These are phyloP conservation scores for Termitomyces sp. DNA, from an alignment of 1,284 basidiomycete genomes.

Conservation along the genomic window DNA sequence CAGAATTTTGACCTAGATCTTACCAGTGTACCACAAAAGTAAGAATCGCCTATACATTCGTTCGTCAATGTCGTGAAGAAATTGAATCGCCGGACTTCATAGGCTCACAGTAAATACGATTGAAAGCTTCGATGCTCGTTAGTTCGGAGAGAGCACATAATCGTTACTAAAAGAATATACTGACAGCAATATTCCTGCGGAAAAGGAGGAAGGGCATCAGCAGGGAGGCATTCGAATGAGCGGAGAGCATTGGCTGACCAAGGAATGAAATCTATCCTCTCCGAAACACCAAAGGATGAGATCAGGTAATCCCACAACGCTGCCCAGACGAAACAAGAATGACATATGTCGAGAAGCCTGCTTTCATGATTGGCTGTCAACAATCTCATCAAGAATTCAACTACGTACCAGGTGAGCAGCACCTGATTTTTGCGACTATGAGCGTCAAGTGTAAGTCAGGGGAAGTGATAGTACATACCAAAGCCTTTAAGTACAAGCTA, in stretches of 20 bases:
- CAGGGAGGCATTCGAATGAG: background rate
- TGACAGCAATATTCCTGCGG: constrained; percentile 27
- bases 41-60: constrained; percentile 30
- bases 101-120: constrained; percentile 31
- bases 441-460: background rate
- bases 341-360: constrained; percentile 31
- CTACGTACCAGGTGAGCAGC: constrained; percentile 13
- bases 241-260: background rate
- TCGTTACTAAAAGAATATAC: constrained; percentile 9
- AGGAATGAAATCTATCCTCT: background rate
- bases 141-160: background rate
- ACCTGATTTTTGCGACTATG: constrained; percentile 8
- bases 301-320: constrained; percentile 26
- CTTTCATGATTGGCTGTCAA: background rate
- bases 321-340: constrained; percentile 26
- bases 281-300: background rate
- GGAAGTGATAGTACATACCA: constrained; percentile 3
- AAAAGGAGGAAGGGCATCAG: background rate
- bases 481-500: constrained; percentile 3
- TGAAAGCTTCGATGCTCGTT: constrained; percentile 23
- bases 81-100: background rate
- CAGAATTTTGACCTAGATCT: constrained; percentile 3
- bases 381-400: background rate
- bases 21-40: constrained; percentile 39
- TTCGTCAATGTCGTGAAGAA: background rate